Evolutionary conservation across 2,329 filamentous ascomycete genomes (phyloP), one percentile per base, ranked within the genome.

Genomic region (Fusarium irregulare): DNA sequence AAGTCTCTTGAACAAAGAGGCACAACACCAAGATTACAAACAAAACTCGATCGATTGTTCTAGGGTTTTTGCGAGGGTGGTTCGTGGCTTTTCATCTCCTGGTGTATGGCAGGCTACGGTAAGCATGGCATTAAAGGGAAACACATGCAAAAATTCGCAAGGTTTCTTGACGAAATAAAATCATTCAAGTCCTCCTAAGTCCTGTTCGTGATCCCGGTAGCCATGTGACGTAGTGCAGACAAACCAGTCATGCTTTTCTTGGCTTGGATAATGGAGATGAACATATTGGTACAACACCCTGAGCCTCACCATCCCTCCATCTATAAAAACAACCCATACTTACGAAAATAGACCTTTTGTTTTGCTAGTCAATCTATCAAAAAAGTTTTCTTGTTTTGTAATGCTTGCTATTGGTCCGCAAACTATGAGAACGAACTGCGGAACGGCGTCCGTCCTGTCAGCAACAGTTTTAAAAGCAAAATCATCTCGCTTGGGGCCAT

Each of bases 51-150:
- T 66, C 59, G 70, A 72, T 64, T 74, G 68, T 72, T 74, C 75
- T 75, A 72, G 61, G 73, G 71, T 76, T 76, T 76, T 73, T 72
- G 74, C 70, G 60, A 71, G 74, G 74, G 69, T 73, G 73, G 74
- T 76, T 78, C 78, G 78, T 78, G 79, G 79, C 79, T 81, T 78
- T 79, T 80, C 75, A 79, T 79, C 75, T 77, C 74, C 73, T 75
- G 77, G 78, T 79, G 78, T 79, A 79, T 77, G 77, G 76, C 75
- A 79, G 77, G 77, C 77, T 78, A 76, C 77, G 74, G 77, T 75
- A 72, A 78, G 76, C 79, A 80, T 78, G 78, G 78, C 78, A 79
- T 80, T 76, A 76, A 75, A 77, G 76, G 75, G 78, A 77, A 79
- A 78, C 76, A 74, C 77, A 77, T 80, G 76, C 76, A 79, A 76